phyloP scores from a whole-genome alignment of 257 asterid species.

The Nicotiana knightiana region DNA sequence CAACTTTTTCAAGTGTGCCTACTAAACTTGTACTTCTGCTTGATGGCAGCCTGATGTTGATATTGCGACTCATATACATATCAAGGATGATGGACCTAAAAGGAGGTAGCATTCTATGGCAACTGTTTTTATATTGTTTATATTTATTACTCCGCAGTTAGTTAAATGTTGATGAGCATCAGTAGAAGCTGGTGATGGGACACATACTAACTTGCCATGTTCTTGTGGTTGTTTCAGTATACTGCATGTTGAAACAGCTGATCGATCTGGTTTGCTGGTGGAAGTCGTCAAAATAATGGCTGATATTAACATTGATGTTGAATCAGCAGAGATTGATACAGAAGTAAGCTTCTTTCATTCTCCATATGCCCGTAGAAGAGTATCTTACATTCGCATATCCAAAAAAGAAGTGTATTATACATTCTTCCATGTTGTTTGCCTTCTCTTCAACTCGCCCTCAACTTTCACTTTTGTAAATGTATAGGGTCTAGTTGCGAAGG shows the following conservation, averaged over 20 bases:
- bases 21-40: background rate
- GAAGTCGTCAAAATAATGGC: slow-evolving; percentile 79
- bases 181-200: background rate
- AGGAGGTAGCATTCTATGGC: slow-evolving; percentile 48
- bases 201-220: background rate
- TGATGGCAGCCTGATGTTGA: slow-evolving; percentile 63
- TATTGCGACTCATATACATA: slow-evolving; percentile 74
- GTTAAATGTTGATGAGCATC: background rate
- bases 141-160: background rate
- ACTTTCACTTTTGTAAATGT: slow-evolving; percentile 15
- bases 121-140: background rate
- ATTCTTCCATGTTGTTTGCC: background rate
- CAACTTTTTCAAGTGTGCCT: background rate
- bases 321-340: slow-evolving; percentile 96
- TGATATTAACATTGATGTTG: slow-evolving; percentile 68
- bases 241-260: slow-evolving; percentile 89
- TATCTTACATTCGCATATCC: background rate
- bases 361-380: background rate
- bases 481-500: slow-evolving; percentile 93
- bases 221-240: slow-evolving; percentile 51
- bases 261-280: slow-evolving; percentile 81
- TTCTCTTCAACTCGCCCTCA: background rate
- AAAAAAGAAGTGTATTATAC: background rate
- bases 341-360: slow-evolving; percentile 44
- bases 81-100: slow-evolving; percentile 81